A percentile compares a stretch with the other conserved stretches of the same genome.
These are phyloP conservation scores for Olyra latifolia DNA, from an alignment of 176 grass and related monocot genomes.

Conservation along the genomic window DNA sequence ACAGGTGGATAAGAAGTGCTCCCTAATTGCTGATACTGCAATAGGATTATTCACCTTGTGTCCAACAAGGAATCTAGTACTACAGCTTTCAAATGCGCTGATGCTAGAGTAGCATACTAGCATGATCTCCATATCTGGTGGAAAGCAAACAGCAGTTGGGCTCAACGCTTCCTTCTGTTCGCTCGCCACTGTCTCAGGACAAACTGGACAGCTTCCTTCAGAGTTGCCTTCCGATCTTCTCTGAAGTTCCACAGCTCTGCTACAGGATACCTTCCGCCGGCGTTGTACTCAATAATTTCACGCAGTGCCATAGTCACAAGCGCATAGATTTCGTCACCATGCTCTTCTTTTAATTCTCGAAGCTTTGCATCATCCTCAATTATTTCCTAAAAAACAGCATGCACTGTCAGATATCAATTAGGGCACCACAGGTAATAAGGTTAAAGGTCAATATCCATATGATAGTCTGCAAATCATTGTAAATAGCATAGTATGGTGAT, in stretches of 20 bases:
- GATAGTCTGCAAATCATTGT: not conserved
- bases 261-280: conserved; percentile 37
- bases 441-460: not conserved
- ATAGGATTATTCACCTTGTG: conserved; percentile 3
- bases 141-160: not conserved
- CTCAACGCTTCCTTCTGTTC: conserved; percentile 51
- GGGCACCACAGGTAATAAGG: not conserved
- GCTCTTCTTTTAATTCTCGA: conserved; percentile 50
- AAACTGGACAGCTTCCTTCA: conserved; percentile 57
- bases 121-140: not conserved
- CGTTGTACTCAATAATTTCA: conserved; percentile 69
- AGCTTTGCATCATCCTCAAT: conserved; percentile 66
- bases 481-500: not conserved
- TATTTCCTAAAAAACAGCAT: conserved; percentile 40
- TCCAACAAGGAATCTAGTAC: not conserved
- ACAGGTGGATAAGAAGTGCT: not conserved
- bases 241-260: conserved; percentile 63
- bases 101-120: not conserved
- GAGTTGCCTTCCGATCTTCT: conserved; percentile 42
- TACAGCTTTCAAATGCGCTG: not conserved
- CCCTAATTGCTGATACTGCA: conserved; percentile 9
- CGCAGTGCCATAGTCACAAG: conserved; percentile 56
- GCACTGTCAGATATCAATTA: not conserved
- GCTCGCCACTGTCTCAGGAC: conserved; percentile 46
- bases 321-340: conserved; percentile 58